Percentiles rank a stretch among this genome's conserved stretches.
Conservation (phyloP, 2,329 filamentous ascomycete genomes). For the Pyricularia sp. region DNA sequence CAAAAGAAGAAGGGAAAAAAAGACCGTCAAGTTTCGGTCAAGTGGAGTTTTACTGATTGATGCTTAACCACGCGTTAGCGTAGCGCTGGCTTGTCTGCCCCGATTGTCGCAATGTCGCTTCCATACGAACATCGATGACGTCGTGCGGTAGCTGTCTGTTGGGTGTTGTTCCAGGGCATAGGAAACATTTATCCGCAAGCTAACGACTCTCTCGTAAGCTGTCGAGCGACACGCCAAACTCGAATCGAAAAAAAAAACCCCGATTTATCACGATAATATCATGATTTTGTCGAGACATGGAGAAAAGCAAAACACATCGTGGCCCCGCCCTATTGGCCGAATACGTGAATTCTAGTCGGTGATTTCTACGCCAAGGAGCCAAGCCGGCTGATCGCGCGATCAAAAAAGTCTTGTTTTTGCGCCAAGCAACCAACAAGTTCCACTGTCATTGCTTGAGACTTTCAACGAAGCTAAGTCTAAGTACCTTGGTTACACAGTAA, state of each 20-base stretch:
- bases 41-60: neutral
- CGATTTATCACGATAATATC: neutral
- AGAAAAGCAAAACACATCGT: neutral
- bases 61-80: neutral
- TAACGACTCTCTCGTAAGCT: neutral
- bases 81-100: neutral
- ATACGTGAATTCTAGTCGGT: neutral
- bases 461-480: neutral
- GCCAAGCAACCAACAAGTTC: neutral
- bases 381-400: neutral
- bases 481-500: no score
- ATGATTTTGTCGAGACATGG: neutral
- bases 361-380: neutral
- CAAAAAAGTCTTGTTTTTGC: slow-evolving; percentile 1
- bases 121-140: neutral
- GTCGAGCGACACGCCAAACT: neutral
- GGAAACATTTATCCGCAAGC: no score
- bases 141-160: neutral
- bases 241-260: neutral
- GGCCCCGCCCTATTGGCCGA: neutral
- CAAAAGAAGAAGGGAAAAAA: neutral
- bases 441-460: neutral
- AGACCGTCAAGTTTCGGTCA: neutral
- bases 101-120: no score
- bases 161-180: neutral